Evolutionary conservation across 306 rosid genomes (phyloP), one percentile per base, ranked within the genome.

Genomic region (Clitoria ternatea): DNA sequence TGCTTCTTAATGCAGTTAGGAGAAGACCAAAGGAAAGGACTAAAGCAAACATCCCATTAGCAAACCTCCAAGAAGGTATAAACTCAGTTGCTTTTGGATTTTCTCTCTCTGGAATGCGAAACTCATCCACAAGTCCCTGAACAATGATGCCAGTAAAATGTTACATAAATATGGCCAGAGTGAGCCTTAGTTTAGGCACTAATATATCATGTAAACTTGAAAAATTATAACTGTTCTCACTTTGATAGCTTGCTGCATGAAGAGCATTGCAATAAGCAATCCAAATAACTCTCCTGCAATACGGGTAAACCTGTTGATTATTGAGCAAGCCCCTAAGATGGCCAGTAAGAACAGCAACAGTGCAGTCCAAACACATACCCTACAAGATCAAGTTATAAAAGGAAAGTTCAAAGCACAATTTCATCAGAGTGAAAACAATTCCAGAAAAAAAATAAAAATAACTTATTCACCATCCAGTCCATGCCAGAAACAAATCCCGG

Each of bases 311-410:
- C 99, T 77, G 68, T 86, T 95, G 88, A 95, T 95, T 32, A 95
- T 91, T 66, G 99, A 95, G 74, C 99, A 95, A 40, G 97, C 99
- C 20, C 99, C 99, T 70, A 95, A 78, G 65, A 95, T 72, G 49
- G 99, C 89, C 59, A 95, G 42, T 27, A 86, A 70, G 87, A 95
- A 84, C 70, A 95, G 89, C 80, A 95, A 62, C 37, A 80, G 57
- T 47, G 99, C 84, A 29, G 99, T 91, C 99, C 97, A 91, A 0
- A 91, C 99, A 54, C 99, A 95, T 54, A 95, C 92, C 99, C 98
- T 94, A 59, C 74, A 77, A 56, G 70, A 71, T 40, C 70, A 71
- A 59, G 68, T 23, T 1, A 53, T 1, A 35, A 26, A 65, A 45
- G 18, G 22, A 15, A 42, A 53, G 44, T 61, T 78, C n/a, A n/a